These are phyloP conservation scores for Auriscalpium microsporum DNA, from an alignment of 768 basidiomycete species.

Conservation along the genomic window DNA sequence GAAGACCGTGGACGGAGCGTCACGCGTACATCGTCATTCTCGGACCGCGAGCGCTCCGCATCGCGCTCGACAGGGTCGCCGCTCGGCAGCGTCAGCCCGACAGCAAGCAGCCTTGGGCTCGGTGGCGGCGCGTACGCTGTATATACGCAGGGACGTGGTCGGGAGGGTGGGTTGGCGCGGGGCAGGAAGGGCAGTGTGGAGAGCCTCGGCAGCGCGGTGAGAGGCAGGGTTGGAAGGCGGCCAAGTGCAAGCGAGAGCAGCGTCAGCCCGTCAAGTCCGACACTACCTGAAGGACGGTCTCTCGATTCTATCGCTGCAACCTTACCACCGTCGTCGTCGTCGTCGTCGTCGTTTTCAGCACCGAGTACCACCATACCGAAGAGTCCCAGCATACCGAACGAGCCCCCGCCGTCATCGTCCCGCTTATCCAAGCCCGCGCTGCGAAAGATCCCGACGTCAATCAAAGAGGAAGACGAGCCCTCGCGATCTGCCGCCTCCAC, in stretches of 20 bases:
- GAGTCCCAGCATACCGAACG: not conserved
- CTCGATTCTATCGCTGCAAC: not conserved
- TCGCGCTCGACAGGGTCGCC: conserved; percentile 28
- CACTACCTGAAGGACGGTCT: not conserved
- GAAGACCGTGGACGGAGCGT: conserved; percentile 44
- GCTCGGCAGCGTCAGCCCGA: conserved; percentile 28
- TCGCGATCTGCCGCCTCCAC: conserved; percentile 6
- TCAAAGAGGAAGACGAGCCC: conserved; percentile 4
- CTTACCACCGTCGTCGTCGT: not conserved
- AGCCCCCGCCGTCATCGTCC: not conserved
- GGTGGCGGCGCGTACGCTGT: conserved; percentile 8
- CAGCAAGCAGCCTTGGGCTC: conserved; percentile 21
- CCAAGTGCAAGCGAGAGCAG: conserved; percentile 10
- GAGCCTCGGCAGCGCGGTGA: conserved; percentile 6
- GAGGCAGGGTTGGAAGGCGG: conserved; percentile 7
- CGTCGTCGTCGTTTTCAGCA: not conserved
- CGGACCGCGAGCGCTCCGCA: conserved; percentile 39
- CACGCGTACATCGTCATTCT: conserved; percentile 46
- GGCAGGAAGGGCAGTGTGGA: conserved; percentile 1
- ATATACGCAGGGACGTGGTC: conserved; percentile 9
- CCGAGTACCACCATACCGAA: not conserved
- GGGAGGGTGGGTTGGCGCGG: conserved; percentile 2
- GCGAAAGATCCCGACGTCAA: not conserved
- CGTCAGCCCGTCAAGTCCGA: conserved; percentile 3
- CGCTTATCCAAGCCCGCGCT: not conserved